Conservation (phyloP, 2,329 filamentous ascomycete genomes). For the Fusarium luffae region DNA sequence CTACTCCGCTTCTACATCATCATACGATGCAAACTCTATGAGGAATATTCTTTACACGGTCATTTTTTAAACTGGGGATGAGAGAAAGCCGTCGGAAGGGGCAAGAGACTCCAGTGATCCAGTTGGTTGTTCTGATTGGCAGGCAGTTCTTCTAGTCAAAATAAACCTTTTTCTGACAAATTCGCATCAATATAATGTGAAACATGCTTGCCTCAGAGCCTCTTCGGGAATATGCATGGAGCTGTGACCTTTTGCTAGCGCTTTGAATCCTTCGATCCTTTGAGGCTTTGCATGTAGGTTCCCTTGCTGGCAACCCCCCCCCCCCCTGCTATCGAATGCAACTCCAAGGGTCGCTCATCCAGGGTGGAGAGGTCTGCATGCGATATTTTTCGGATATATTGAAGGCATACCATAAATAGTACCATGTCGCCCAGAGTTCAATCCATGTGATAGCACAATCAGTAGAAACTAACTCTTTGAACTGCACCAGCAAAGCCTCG, state of each 20-base stretch:
- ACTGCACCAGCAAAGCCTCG: neutral
- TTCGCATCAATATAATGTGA: neutral
- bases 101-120: too few relatives aligned
- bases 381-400: neutral
- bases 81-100: neutral
- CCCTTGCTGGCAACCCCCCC: neutral
- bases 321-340: neutral
- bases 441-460: neutral
- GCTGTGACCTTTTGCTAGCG: neutral
- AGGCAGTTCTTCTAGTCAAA: neutral
- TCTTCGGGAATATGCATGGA: neutral
- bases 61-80: neutral
- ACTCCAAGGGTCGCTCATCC: neutral
- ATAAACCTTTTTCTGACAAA: neutral
- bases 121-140: too few relatives aligned
- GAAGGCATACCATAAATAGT: neutral
- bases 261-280: neutral
- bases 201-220: neutral
- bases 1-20: too few relatives aligned
- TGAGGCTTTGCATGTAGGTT: neutral
- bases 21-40: too few relatives aligned
- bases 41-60: neutral
- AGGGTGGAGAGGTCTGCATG: neutral
- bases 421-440: neutral
- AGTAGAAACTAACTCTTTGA: accelerated